phyloP scores from a whole-genome alignment of 192 early-diverging fungal genomes.

The Rhizoclosmatium globosum region DNA sequence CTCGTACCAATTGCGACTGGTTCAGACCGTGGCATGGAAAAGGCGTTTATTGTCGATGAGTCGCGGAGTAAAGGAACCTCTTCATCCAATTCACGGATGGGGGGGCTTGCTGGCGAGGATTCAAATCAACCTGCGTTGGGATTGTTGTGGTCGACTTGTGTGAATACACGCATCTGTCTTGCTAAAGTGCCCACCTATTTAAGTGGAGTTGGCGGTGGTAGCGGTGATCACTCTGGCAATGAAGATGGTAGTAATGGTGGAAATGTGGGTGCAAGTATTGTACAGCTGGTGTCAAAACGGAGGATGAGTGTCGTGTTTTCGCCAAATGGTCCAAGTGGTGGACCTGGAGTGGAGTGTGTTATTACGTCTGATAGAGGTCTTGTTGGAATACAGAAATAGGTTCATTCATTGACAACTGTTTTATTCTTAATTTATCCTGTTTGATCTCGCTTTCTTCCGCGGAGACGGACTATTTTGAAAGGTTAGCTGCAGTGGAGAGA shows the following conservation, averaged over 20 bases:
- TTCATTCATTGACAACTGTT: neutral
- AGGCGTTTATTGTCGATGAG: constrained; percentile 10
- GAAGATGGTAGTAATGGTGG: too few relatives aligned
- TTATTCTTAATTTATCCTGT: neutral
- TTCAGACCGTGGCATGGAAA: constrained; percentile 1
- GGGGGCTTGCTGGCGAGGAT: neutral
- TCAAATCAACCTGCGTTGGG: constrained; percentile 31
- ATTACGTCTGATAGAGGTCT: constrained; percentile 54
- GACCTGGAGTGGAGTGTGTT: constrained; percentile 35
- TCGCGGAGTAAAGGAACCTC: neutral
- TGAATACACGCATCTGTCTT: constrained; percentile 29
- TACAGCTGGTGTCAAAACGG: neutral
- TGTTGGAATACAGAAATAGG: neutral
- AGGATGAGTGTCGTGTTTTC: constrained; percentile 10
- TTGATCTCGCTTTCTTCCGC: constrained; percentile 30
- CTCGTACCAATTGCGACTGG: constrained; percentile 25
- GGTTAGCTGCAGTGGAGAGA: neutral
- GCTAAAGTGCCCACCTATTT: neutral
- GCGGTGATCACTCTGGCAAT: neutral
- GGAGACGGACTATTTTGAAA: constrained; percentile 14
- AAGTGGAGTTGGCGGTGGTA: neutral
- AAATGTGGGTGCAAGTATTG: neutral
- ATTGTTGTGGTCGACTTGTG: constrained; percentile 34
- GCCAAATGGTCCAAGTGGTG: constrained; percentile 11
- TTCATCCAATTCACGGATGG: neutral